Evolutionary conservation across 805 yeast genomes (phyloP).

Genomic region (Saturnispora hagleri): DNA sequence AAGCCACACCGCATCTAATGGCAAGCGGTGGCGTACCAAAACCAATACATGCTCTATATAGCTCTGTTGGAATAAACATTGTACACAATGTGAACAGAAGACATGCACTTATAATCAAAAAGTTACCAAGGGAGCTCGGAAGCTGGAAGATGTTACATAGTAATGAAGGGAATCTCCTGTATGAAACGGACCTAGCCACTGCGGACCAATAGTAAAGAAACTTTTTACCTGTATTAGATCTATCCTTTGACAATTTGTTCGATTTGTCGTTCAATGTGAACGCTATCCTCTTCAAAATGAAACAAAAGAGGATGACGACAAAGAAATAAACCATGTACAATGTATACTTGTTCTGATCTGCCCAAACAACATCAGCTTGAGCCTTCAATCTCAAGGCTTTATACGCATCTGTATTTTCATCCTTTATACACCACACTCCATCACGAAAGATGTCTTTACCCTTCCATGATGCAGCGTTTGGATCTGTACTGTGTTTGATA

Average conservation of each 20-base stretch:
- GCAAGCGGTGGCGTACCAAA: constrained; percentile 56
- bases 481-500: background rate
- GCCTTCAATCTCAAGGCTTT: constrained; percentile 17
- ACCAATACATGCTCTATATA: constrained; percentile 42
- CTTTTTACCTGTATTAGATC: background rate
- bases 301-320: constrained; percentile 29
- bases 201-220: constrained; percentile 21
- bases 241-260: constrained; percentile 1
- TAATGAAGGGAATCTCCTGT: constrained; percentile 26
- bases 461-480: background rate
- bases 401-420: constrained; percentile 19
- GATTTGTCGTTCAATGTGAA: constrained; percentile 16
- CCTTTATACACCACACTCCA: constrained; percentile 16
- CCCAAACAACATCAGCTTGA: constrained; percentile 25
- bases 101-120: constrained; percentile 26
- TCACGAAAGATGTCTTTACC: constrained; percentile 8
- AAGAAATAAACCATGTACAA: constrained; percentile 33
- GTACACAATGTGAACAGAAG: constrained; percentile 28
- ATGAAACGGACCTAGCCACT: constrained; percentile 24
- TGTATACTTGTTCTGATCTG: constrained; percentile 29
- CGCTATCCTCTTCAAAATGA: constrained; percentile 25
- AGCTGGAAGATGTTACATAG: constrained; percentile 30
- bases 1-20: constrained; percentile 42
- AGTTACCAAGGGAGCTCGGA: constrained; percentile 30
- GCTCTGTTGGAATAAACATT: constrained; percentile 37